Base-by-base conservation (phyloP, 495 filamentous ascomycete genomes). In the Hyaloscypha hepaticicola region DNA sequence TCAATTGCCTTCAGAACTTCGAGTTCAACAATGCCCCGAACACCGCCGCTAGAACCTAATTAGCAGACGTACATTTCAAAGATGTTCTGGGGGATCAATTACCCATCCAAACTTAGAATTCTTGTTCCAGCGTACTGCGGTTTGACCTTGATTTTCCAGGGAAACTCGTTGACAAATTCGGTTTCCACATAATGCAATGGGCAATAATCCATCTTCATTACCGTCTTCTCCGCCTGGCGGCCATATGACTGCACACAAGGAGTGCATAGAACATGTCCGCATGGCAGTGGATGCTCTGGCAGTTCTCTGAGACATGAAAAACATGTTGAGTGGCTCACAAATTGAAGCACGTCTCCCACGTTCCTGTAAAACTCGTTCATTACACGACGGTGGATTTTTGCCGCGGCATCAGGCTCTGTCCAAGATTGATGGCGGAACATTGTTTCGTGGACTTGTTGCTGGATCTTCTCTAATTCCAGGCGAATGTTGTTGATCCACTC, bases 101-200 rank as follows among this genome's bases (percentile, higher is more conserved):
- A 77, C 77, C 86, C 85, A 69, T 89, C 85, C 22, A 90, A 72
- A 50, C 76, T 79, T 8, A 88, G 77, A 41, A 87, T 72, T 22
- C 85, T 73, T 2, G 78, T 73, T 9, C 82, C 81, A 8, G 84
- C 80, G 24, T 74, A 72, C 11, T 71, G 69, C 12, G 79, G 85
- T 53, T 79, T 79, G 31, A 77, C 72, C 34, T 58, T 61, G 19
- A 80, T 73, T 34, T 72, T 66, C 73, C 78, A 82, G 21, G 75
- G 75, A 5, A 70, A 63, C 34, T 70, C 67, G 5, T 24, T 38
- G 5, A 19, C 5, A 33, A 33, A 50, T 28, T 55, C 6, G 11
- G 24, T 6, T 29, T 6, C 3, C 6, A 6, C 24, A 25, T 55
- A 25, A 14, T 6, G 74, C 55, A 79, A 52, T 26, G 77, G 77